A percentile compares a stretch with the other conserved stretches of the same genome.
phyloP scores from a whole-genome alignment of 179 eudicot species.

The Beta macrorhiza region DNA sequence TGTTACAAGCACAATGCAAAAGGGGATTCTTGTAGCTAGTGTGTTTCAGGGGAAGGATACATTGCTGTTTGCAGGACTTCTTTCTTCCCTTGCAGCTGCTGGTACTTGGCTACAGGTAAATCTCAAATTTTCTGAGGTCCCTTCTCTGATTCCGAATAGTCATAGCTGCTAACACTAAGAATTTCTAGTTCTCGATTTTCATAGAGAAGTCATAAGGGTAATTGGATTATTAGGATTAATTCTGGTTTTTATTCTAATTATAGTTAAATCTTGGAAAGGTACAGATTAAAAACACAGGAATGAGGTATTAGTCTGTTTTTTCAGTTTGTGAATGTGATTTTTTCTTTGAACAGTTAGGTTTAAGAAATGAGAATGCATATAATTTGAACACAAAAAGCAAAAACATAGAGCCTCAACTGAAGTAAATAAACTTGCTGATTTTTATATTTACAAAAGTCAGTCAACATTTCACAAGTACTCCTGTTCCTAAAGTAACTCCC shows the following conservation, averaged over 20 bases:
- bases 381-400: not conserved
- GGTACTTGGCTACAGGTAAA: slow-evolving; percentile 97
- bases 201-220: not conserved
- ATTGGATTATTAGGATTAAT: not conserved
- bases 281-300: not conserved
- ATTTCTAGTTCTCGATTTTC: not conserved
- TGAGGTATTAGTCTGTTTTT: not conserved
- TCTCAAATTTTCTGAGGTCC: not conserved
- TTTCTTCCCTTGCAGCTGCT: slow-evolving; percentile 92
- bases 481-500: not conserved
- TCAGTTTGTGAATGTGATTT: not conserved
- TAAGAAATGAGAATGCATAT: not conserved
- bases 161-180: not conserved
- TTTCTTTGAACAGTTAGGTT: not conserved
- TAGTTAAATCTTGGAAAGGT: not conserved
- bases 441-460: not conserved
- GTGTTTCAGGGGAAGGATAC: slow-evolving; percentile 87
- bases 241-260: not conserved
- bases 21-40: slow-evolving; percentile 84
- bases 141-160: not conserved
- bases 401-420: not conserved
- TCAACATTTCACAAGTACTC: not conserved
- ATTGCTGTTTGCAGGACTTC: slow-evolving; percentile 80
- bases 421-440: not conserved
- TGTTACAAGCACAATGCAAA: slow-evolving; percentile 95